Conservation (phyloP, 2,329 filamentous ascomycete species). For the Phoma sp. region DNA sequence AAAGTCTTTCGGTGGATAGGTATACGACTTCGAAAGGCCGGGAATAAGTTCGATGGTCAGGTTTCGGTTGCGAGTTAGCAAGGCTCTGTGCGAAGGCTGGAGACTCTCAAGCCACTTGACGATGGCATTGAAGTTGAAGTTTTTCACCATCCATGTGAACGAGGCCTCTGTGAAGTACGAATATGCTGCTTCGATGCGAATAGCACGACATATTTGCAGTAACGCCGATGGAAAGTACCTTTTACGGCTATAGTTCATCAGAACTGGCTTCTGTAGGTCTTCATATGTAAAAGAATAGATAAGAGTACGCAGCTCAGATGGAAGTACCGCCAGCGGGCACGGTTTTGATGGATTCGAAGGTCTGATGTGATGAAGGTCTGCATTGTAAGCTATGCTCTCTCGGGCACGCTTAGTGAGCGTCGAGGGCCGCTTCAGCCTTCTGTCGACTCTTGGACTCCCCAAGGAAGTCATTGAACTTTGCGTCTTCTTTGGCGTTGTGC, state of each 20-base stretch:
- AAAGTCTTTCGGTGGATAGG: constrained; percentile 25
- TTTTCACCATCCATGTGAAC: constrained; percentile 26
- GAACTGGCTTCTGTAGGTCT: not conserved
- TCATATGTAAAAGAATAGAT: constrained; percentile 27
- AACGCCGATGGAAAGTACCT: constrained; percentile 5
- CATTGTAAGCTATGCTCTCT: constrained; percentile 15
- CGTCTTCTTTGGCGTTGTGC: not conserved
- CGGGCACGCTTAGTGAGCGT: constrained; percentile 16
- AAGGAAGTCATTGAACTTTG: not conserved
- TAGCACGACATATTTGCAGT: constrained; percentile 31
- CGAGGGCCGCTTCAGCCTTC: constrained; percentile 23
- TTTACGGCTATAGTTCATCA: constrained; percentile 7
- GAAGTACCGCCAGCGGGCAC: constrained; percentile 29
- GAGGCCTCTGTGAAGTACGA: constrained; percentile 29
- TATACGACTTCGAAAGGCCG: constrained; percentile 8
- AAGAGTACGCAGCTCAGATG: constrained; percentile 27
- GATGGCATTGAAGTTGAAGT: constrained; percentile 26
- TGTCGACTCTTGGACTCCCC: not conserved
- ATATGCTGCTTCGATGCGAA: constrained; percentile 41
- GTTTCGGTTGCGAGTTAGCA: constrained; percentile 26
- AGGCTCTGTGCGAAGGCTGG: constrained; percentile 22
- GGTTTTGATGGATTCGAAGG: constrained; percentile 20
- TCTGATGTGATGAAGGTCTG: constrained; percentile 24
- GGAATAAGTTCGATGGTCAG: constrained; percentile 22
- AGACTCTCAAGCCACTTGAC: constrained; percentile 26